Conservation (phyloP, 805 yeast species). For the Metschnikowia bowlesiae region DNA sequence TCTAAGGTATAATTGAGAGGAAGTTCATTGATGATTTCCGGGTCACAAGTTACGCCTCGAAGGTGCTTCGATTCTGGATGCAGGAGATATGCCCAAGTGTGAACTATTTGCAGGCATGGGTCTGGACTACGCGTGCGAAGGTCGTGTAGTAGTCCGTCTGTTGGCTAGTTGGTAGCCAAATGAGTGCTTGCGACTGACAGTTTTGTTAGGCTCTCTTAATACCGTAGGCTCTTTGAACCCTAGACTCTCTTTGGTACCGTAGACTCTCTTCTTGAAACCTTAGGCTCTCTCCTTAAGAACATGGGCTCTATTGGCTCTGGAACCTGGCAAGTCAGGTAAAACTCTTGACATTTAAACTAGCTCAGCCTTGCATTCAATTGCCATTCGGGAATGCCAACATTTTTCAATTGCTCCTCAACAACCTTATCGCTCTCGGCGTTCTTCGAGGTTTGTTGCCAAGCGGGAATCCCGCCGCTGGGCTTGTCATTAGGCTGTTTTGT, state of each 20-base stretch:
- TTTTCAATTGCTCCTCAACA: slow-evolving; percentile 28
- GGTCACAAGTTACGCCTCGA: not conserved
- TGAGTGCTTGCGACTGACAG: not conserved
- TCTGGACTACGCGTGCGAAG: not conserved
- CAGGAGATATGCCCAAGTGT: not conserved
- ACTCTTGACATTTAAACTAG: not conserved
- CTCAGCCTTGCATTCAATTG: slow-evolving; percentile 23
- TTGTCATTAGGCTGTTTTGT: not conserved
- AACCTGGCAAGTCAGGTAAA: not conserved
- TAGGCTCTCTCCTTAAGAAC: too few relatives aligned
- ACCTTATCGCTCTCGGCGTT: slow-evolving; percentile 20
- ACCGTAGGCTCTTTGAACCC: too few relatives aligned
- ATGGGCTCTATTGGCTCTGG: not conserved
- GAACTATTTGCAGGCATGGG: not conserved
- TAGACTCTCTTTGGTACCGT: too few relatives aligned
- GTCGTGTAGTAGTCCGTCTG: not conserved
- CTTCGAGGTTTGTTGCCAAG: slow-evolving; percentile 16
- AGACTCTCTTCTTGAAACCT: too few relatives aligned
- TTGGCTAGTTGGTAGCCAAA: not conserved
- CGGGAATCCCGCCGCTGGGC: slow-evolving; percentile 10
- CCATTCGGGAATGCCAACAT: slow-evolving; percentile 43
- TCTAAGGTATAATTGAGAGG: too few relatives aligned
- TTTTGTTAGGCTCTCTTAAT: not conserved
- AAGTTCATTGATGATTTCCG: too few relatives aligned
- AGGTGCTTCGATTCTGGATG: not conserved